Evolutionary conservation across 2,329 filamentous ascomycete genomes (phyloP), one percentile per base, ranked within the genome.

Genomic region (Westerdykella aurantiaca): DNA sequence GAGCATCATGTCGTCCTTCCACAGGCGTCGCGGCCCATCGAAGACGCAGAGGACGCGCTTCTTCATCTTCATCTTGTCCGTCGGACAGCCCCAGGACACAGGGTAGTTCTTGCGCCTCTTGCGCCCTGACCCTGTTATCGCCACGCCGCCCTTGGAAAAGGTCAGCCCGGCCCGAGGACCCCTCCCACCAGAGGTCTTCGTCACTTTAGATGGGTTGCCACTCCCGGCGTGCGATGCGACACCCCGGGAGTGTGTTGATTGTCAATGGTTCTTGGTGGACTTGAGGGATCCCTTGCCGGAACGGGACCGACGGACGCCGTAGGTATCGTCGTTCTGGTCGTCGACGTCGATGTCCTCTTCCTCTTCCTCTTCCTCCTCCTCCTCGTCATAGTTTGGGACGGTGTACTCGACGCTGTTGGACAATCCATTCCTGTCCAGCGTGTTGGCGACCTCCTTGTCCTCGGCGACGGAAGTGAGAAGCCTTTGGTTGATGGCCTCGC

Each of bases 1-100:
- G 39, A 98, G 82, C 89, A 96, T 95, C 88, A 97, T 93, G 70
- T 98, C 93, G 64, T 98, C 93, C 74, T 97, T 97, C 79, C 87
- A 93, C 39, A 98, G 77, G 34, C 91, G 83, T 42, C 90, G 82
- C 13, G 78, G 78, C 0, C 93, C 93, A 61, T 97, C 89, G 60
- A 94, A 98, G 16, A 95, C 87, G 51, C 88, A 88, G 59, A 97
- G 77, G 43, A 96, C 88, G 22, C 93, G 86, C 80, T 96, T 96
- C 81, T 94, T 96, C 81, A 95, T 94, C 63, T 86, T 94, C 88
- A 97, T 95, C 73, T 93, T 89, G 59, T 88, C 86, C 60, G 86
- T 83, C 50, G 90, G 81, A 58, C 90, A 93, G 41, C 93, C 91
- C 93, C 93, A 98, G 1, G 86, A 90, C 0, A 86, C 82, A 11